Conservation (phyloP, 208 protist genomes). For the Giardia muris region DNA sequence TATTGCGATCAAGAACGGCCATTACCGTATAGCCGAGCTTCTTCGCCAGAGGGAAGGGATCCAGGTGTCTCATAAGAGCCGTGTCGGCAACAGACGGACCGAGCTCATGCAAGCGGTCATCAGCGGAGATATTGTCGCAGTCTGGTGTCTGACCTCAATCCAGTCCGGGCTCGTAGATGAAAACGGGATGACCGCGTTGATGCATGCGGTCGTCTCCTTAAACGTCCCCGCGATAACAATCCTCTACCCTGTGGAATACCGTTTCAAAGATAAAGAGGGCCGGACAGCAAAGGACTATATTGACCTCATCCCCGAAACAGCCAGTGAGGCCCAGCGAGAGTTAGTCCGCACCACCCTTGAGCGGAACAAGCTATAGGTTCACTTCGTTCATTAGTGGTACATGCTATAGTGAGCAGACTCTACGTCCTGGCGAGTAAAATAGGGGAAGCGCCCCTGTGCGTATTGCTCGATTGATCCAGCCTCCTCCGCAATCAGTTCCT, state of each 20-base stretch:
- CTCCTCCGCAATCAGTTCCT: background rate
- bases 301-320: background rate
- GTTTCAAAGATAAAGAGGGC: background rate
- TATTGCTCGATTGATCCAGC: background rate
- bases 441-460: background rate
- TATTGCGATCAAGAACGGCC: background rate
- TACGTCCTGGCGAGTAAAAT: background rate
- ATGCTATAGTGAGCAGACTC: no score
- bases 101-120: background rate
- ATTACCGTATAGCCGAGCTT: background rate
- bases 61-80: background rate
- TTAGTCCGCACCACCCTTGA: background rate
- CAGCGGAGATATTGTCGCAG: background rate
- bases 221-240: background rate
- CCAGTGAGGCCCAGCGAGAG: background rate
- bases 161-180: background rate
- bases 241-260: background rate
- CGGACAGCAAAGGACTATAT: background rate
- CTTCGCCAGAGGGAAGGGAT: background rate
- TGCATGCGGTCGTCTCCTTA: background rate
- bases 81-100: background rate
- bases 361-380: background rate
- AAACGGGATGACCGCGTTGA: slow-evolving; percentile 13
- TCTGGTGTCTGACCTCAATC: background rate
- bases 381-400: background rate